phyloP scores from a whole-genome alignment of 441 rosid genomes.

The Arabidopsis lyrata region DNA sequence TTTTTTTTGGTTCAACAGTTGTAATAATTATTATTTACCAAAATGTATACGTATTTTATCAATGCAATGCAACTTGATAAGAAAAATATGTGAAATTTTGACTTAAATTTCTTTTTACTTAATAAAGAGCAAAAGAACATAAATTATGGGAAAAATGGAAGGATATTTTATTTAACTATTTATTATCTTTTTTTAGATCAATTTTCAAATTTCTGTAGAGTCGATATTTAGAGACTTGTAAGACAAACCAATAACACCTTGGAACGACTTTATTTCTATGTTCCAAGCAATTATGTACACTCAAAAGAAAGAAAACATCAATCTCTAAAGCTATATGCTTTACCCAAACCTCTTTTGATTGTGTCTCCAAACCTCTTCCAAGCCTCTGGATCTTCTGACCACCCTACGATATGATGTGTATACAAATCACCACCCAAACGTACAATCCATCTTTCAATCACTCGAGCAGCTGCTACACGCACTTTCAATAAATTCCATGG shows the following conservation, averaged over 20 bases:
- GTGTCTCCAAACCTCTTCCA: constrained; percentile 26
- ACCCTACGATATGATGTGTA: background rate
- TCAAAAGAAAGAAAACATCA: background rate
- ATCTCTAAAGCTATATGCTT: constrained; percentile 28
- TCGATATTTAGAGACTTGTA: too few relatives aligned
- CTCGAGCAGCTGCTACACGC: background rate
- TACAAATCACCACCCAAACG: constrained; percentile 17
- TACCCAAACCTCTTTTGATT: constrained; percentile 17
- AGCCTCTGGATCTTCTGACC: constrained; percentile 4
- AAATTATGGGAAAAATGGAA: too few relatives aligned
- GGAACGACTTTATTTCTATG: constrained; percentile 2
- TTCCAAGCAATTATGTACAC: constrained; percentile 31
- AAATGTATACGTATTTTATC: too few relatives aligned
- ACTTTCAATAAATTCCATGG: constrained; percentile 11
- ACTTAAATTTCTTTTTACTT: too few relatives aligned
- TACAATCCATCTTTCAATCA: background rate
- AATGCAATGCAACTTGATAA: too few relatives aligned
- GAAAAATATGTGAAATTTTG: too few relatives aligned
- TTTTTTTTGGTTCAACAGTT: too few relatives aligned
- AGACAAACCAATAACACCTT: background rate
- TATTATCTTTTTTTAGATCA: too few relatives aligned
- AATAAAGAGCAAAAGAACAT: background rate
- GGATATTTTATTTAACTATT: too few relatives aligned
- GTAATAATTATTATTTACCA: too few relatives aligned
- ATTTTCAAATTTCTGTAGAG: too few relatives aligned